Evolutionary conservation across 768 basidiomycete species (phyloP), one percentile per base, ranked within the genome.

Genomic region (Pholiota molesta): DNA sequence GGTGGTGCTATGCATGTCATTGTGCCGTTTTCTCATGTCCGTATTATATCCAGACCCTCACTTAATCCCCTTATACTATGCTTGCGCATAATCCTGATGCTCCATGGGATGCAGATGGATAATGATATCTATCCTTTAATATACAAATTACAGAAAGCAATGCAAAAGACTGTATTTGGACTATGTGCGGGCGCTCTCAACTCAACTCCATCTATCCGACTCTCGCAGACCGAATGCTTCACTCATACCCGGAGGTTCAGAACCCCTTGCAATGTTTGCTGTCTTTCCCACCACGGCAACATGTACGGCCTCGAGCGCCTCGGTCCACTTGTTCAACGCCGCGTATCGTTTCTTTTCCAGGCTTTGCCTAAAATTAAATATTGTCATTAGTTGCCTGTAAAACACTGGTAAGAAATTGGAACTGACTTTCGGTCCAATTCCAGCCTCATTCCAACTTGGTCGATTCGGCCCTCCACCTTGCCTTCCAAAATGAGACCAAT

Each of bases 401-500:
- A 37, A 39, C 37, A 77, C 76, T 47, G 55, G 23, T n/a, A 57
- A 33, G 35, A 17, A 52, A 17, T 83, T 55, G 23, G 42, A 57
- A 81, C 88, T 62, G 59, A 94, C 92, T 94, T 89, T 72, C 88
- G 81, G 68, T 97, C 95, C 40, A 99, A 81, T 69, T 99, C 94
- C 16, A 99, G 81, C 57, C 94, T 82, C 84, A 95, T 95, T 39
- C 92, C 87, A 40, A 97, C 95, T 77, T 99, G 97, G 75, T 99
- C 97, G 70, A 99, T 98, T 65, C 89, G 85, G 11, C 97, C 97
- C 67, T 97, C 93, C 11, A 99, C 94, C 73, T 94, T 97, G n/a
- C 94, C 94, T 73, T 99, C 97, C 26, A 99, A 78, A 61, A 99
- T 98, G 23, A 99, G 84, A 16, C 92, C 90, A 62, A 99, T 90